Conservation (phyloP, 2,329 filamentous ascomycete species). For the Arthrobotrys pseudoclavata region DNA sequence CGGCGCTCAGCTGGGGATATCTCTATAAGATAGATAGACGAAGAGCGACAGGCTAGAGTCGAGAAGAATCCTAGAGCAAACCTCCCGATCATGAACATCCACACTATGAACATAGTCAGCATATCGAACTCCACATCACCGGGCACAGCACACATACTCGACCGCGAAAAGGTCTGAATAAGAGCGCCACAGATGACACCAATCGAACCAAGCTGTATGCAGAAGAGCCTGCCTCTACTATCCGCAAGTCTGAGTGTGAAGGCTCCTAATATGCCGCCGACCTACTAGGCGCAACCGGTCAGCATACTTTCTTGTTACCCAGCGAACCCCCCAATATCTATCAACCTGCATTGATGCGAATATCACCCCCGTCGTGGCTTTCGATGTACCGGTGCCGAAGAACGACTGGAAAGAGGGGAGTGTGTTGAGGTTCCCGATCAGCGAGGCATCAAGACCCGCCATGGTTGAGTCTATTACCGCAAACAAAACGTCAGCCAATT, state of each 20-base stretch:
- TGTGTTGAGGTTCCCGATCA: slow-evolving; percentile 71
- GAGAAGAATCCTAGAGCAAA: slow-evolving; percentile 73
- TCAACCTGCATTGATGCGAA: slow-evolving; percentile 63
- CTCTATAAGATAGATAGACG: slow-evolving; percentile 75
- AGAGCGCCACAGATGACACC: slow-evolving; percentile 71
- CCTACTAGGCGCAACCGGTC: slow-evolving; percentile 37
- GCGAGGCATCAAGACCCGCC: slow-evolving; percentile 73
- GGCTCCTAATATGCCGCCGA: slow-evolving; percentile 70
- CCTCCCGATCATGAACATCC: slow-evolving; percentile 72
- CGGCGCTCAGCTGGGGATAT: slow-evolving; percentile 75
- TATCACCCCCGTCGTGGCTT: slow-evolving; percentile 68
- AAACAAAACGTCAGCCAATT: slow-evolving; percentile 2
- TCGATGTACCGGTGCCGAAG: slow-evolving; percentile 69
- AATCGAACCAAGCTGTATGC: slow-evolving; percentile 72
- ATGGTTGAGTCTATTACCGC: slow-evolving; percentile 67
- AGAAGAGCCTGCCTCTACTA: slow-evolving; percentile 70
- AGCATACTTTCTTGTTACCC: background rate
- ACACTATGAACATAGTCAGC: slow-evolving; percentile 29
- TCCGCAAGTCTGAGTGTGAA: slow-evolving; percentile 71
- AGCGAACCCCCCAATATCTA: background rate
- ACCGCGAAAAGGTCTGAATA: slow-evolving; percentile 66
- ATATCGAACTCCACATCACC: background rate
- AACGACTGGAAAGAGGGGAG: slow-evolving; percentile 70
- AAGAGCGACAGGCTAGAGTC: slow-evolving; percentile 73
- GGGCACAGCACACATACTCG: background rate